Conservation (phyloP, 2,329 filamentous ascomycete genomes). For the Diaporthe aspalathi region DNA sequence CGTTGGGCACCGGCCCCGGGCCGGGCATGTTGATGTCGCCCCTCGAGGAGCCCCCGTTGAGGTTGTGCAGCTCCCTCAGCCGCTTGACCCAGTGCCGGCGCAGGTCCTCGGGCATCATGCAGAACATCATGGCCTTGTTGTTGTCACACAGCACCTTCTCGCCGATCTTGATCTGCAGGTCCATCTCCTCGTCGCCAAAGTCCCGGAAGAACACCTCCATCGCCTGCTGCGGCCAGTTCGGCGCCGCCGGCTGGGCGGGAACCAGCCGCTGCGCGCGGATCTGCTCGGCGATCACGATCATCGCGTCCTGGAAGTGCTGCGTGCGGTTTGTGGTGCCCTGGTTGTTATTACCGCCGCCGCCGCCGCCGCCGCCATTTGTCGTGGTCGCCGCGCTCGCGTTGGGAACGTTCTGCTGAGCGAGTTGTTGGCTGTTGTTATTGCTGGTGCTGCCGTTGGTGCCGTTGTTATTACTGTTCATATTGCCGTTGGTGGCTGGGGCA, state of each 20-base stretch:
- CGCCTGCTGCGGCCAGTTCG: constrained; percentile 67
- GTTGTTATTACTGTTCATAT: background rate
- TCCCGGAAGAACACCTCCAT: constrained; percentile 70
- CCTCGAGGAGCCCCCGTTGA: constrained; percentile 40
- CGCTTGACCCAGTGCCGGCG: constrained; percentile 68
- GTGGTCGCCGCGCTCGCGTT: constrained; percentile 19
- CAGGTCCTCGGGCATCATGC: constrained; percentile 67
- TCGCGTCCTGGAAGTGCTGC: constrained; percentile 40
- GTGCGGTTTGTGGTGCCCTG: constrained; percentile 43
- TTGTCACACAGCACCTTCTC: constrained; percentile 69
- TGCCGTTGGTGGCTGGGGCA: constrained; percentile 11
- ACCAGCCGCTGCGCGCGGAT: constrained; percentile 50
- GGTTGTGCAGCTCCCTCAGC: constrained; percentile 59
- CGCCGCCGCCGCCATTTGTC: background rate
- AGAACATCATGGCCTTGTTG: constrained; percentile 71
- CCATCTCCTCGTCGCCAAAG: constrained; percentile 67
- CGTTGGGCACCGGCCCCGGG: background rate
- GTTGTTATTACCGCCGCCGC: background rate
- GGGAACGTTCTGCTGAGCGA: constrained; percentile 6
- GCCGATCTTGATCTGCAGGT: constrained; percentile 69
- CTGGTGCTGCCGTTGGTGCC: background rate
- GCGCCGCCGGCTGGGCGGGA: constrained; percentile 51
- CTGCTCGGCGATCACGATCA: constrained; percentile 44
- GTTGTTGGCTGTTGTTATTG: constrained; percentile 22
- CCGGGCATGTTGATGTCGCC: constrained; percentile 2